Evolutionary conservation across 2,329 filamentous ascomycete species (phyloP).

Genomic region (Colletotrichum sp.): DNA sequence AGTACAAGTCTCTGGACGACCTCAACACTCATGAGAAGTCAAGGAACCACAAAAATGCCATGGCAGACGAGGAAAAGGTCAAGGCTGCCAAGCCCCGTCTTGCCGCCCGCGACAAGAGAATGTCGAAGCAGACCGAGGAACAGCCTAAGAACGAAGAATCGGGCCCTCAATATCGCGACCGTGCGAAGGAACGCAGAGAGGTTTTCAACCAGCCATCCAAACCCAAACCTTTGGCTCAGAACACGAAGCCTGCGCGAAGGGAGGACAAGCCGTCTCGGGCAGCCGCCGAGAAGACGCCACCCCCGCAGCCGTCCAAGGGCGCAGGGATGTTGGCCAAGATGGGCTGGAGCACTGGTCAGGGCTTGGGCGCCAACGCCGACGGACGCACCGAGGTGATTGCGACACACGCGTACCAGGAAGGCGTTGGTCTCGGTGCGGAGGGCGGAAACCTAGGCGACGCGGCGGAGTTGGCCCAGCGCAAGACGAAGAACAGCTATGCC

Average conservation of each 20-base stretch:
- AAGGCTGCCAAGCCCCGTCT: constrained; percentile 53
- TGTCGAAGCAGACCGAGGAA: constrained; percentile 32
- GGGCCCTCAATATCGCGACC: constrained; percentile 62
- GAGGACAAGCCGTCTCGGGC: constrained; percentile 30
- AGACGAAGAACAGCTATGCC: constrained; percentile 64
- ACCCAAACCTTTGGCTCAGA: constrained; percentile 39
- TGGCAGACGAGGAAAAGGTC: constrained; percentile 43
- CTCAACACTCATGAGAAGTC: constrained; percentile 47
- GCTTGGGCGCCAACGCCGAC: constrained; percentile 66
- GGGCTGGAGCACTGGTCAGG: constrained; percentile 71
- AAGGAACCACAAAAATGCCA: constrained; percentile 45
- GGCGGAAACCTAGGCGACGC: constrained; percentile 75
- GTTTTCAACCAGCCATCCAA: constrained; percentile 67
- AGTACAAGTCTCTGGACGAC: constrained; percentile 49
- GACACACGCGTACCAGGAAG: constrained; percentile 69
- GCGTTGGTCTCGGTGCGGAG: constrained; percentile 73
- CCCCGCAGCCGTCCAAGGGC: constrained; percentile 61
- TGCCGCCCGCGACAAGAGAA: constrained; percentile 38
- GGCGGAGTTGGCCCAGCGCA: constrained; percentile 64
- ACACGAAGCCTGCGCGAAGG: constrained; percentile 31
- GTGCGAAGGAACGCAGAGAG: constrained; percentile 70
- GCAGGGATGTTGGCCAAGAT: constrained; percentile 74
- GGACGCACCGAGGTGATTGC: constrained; percentile 69
- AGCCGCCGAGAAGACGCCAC: constrained; percentile 29
- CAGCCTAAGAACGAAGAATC: constrained; percentile 17